Percentiles rank a stretch among this genome's conserved stretches.
Evolutionary conservation across 2,329 filamentous ascomycete species (phyloP).

Genomic region (Coniochaeta hoffmannii): DNA sequence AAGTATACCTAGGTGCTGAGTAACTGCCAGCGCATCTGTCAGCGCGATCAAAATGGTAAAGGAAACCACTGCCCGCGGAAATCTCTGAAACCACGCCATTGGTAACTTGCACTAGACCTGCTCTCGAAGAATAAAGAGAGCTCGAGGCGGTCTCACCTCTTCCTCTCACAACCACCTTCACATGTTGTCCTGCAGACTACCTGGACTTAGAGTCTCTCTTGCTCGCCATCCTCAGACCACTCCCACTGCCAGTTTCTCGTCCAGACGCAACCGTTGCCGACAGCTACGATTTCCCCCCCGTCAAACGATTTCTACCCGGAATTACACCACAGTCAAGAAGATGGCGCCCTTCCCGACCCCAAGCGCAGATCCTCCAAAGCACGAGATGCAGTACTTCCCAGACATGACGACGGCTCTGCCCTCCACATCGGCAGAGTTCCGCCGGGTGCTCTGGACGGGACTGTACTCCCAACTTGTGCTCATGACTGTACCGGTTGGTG

Average conservation of each 20-base stretch:
- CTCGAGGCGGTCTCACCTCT: neutral
- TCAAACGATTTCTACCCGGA: neutral
- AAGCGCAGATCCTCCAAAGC: slow-evolving; percentile 30
- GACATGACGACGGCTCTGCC: slow-evolving; percentile 46
- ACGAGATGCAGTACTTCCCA: slow-evolving; percentile 56
- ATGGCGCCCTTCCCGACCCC: slow-evolving; percentile 23
- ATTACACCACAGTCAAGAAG: slow-evolving; percentile 2
- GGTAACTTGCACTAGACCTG: neutral
- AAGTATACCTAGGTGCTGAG: neutral
- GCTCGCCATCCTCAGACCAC: neutral
- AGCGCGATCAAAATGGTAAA: neutral
- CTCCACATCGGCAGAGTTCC: slow-evolving; percentile 47
- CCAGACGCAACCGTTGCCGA: neutral
- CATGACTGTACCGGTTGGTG: slow-evolving; percentile 56
- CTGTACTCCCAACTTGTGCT: slow-evolving; percentile 56
- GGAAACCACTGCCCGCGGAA: neutral
- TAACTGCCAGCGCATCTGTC: neutral
- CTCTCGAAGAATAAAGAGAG: neutral
- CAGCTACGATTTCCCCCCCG: neutral
- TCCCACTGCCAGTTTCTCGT: neutral
- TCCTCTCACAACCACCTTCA: neutral
- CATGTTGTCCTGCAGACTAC: neutral
- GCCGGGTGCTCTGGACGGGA: slow-evolving; percentile 55
- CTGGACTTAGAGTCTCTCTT: neutral
- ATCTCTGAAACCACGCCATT: neutral